Base-by-base conservation (phyloP, 306 rosid species). In the Myrica gale region DNA sequence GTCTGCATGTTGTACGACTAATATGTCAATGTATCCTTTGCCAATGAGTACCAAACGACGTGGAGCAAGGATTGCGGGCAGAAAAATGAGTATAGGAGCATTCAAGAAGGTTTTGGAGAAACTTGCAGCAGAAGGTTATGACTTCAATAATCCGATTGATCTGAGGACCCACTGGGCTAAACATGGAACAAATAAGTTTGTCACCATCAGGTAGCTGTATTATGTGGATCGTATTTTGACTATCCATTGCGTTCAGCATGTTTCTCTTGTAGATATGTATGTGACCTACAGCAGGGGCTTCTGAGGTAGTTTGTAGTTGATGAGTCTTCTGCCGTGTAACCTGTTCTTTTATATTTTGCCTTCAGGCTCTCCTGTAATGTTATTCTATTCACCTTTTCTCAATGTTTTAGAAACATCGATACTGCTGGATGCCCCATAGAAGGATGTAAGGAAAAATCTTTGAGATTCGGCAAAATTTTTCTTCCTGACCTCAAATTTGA, bases 71-170 rank as follows among this genome's bases (percentile, higher is more conserved):
- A 94, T 94, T 74, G 98, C 98, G 55, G 98, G 98, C 26, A 79
- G 98, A 61, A 94, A 94, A 85, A 94, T 94, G 98, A 94, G 97
- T 78, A 91, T 86, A 78, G 98, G 98, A 71, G 98, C 98, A 39
- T 94, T 94, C 55, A 94, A 94, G 82, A 94, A 94, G 90, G 98
- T 94, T 12, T 79, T 94, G 71, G 98, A 94, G 91, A 94, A 94
- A 82, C 93, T 94, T 79, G 98, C 95, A 1, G 88, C 90, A 60
- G 92, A 92, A 83, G 96, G 97, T 39, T 94, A 94, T 74, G 85
- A 89, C 83, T 94, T 94, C 75, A 80, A 83, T 75, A 83, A 82
- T 72, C 91, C 98, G 9, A 94, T 94, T 78, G 97, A 94, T 90
- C 80, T 94, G 69, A 90, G 85, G 91, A 78, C 78, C 76, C 89